A percentile compares a stretch with the other conserved stretches of the same genome.
Evolutionary conservation across 1,139 yeast genomes (phyloP).

Genomic region (Suhomyces ambrosiae): DNA sequence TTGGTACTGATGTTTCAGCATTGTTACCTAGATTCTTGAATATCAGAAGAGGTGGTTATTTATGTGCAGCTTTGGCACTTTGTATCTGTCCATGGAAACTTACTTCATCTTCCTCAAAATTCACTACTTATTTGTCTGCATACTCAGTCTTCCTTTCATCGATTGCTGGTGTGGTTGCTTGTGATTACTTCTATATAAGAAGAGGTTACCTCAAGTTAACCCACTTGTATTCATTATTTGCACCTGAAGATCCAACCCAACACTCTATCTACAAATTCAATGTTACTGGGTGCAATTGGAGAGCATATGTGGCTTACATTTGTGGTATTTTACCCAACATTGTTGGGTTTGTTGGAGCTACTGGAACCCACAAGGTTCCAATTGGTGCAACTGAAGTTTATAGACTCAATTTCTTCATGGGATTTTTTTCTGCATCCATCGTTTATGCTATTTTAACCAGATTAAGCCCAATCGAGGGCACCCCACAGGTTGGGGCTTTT

Average conservation of each 20-base stretch:
- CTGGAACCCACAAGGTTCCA: conserved; percentile 66
- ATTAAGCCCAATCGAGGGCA: conserved; percentile 62
- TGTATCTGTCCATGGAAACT: conserved; percentile 90
- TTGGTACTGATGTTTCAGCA: conserved; percentile 91
- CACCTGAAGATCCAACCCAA: conserved; percentile 33
- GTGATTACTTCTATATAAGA: conserved; percentile 76
- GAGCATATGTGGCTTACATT: conserved; percentile 72
- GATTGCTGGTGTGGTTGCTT: conserved; percentile 79
- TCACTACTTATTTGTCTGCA: conserved; percentile 83
- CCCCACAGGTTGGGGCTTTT: conserved; percentile 52
- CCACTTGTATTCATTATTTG: conserved; percentile 56
- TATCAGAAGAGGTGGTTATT: conserved; percentile 66
- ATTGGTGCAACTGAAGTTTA: conserved; percentile 76
- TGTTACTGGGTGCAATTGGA: conserved; percentile 73
- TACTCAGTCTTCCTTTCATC: conserved; percentile 85
- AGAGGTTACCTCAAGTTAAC: conserved; percentile 68
- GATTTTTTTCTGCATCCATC: conserved; percentile 60
- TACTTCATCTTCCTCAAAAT: conserved; percentile 69
- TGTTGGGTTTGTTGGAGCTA: conserved; percentile 86
- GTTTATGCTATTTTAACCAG: conserved; percentile 53
- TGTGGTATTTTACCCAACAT: conserved; percentile 80
- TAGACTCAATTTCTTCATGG: conserved; percentile 72
- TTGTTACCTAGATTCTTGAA: conserved; percentile 75
- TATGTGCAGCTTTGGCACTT: conserved; percentile 78
- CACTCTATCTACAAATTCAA: conserved; percentile 59